A percentile compares a stretch with the other conserved stretches of the same genome.
Evolutionary conservation across 768 basidiomycete genomes (phyloP).

Genomic region (Nidula microcarpa): DNA sequence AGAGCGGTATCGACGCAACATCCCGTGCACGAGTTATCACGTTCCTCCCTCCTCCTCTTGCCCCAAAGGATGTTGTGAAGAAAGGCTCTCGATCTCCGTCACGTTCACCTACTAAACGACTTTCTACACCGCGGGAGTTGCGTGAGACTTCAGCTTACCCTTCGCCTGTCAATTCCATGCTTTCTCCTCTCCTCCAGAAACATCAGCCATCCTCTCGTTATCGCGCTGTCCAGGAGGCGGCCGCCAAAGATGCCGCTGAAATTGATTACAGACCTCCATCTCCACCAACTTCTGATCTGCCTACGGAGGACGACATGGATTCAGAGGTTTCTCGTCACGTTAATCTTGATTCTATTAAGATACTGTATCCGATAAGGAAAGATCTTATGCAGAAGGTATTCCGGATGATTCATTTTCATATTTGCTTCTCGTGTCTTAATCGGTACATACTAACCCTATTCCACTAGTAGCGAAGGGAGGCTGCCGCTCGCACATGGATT

Average conservation of each 20-base stretch:
- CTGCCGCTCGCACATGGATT: neutral
- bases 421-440: neutral
- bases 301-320: neutral
- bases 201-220: neutral
- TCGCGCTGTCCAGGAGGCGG: neutral
- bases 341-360: neutral
- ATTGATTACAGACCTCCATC: neutral
- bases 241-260: neutral
- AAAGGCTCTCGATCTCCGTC: neutral
- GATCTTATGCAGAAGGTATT: neutral
- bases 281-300: neutral
- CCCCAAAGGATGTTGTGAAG: no score
- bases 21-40: constrained; percentile 19
- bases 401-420: neutral
- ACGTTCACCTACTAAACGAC: neutral
- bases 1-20: constrained; percentile 15
- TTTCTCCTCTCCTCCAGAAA: neutral
- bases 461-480: neutral
- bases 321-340: neutral
- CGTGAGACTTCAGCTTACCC: neutral
- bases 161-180: neutral
- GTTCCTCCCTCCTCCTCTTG: constrained; percentile 19
- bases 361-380: neutral
- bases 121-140: neutral
- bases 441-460: neutral